Base-by-base conservation (phyloP, 1,284 basidiomycete genomes). In the Tylopilus sp. region DNA sequence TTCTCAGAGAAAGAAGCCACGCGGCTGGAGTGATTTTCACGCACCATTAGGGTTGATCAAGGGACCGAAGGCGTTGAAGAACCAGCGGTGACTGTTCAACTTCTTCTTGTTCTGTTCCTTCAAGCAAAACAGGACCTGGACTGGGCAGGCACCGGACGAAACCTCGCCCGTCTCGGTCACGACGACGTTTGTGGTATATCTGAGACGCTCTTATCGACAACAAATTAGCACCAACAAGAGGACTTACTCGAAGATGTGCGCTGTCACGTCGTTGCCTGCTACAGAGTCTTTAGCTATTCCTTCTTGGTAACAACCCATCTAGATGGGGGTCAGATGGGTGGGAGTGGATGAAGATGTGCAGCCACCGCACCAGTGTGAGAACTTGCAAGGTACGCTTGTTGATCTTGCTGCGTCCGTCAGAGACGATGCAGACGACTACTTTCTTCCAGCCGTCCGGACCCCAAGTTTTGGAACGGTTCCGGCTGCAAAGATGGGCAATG, bases 51-150 rank as follows among this genome's bases (percentile, higher is more conserved):
- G 89, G 44, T 87, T 84, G 66, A 94, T 78, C 47, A 95, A 77
- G 24, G 91, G 86, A 14, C 91, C 91, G 58, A 97, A 91, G 0
- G 91, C 94, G 64, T 97, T 96, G 80, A 97, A 97, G 72, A 97
- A 93, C 94, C 94, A 97, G 38, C 94, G 82, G 63, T 94, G 91
- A 63, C 83, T 88, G 73, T 94, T 94, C 55, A 94, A 72, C 65
- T 94, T 94, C 78, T 94, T 94, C 81, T 93, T 91, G 76, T 95
- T 96, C 71, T 92, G 86, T 67, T 94, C 94, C 71, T 96, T 95
- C 59, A 95, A 73, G 64, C 92, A 95, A 75, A 96, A 96, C 42
- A 95, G 69, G 57, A 96, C 75, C 71, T 96, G 94, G n/a, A 95
- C 81, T 0, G 94, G 94, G 54, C 91, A 90, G 1, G 82, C 74